These are phyloP conservation scores for Pichia cactophila DNA, from an alignment of 1,139 yeast genomes.

Conservation along the genomic window DNA sequence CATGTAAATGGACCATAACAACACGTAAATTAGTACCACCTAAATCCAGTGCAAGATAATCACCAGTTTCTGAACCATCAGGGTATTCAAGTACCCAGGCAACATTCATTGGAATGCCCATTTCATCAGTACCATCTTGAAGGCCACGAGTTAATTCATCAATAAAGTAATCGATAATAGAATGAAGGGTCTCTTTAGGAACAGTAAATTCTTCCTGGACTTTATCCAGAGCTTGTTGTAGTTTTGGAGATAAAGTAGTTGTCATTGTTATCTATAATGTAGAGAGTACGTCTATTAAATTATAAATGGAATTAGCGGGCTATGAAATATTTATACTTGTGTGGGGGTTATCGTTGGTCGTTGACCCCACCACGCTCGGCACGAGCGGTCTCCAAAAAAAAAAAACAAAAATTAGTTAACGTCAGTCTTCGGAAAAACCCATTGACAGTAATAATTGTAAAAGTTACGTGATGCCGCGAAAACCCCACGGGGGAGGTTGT, in stretches of 20 bases:
- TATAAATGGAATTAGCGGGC: too few relatives aligned
- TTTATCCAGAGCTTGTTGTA: slow-evolving; percentile 2
- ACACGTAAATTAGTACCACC: slow-evolving; percentile 97
- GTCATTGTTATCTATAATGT: not conserved
- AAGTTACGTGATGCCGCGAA: too few relatives aligned
- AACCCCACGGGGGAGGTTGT: not conserved
- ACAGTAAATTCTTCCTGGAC: slow-evolving; percentile 20
- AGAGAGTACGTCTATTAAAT: too few relatives aligned
- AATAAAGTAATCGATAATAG: slow-evolving; percentile 23
- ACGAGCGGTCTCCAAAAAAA: not conserved
- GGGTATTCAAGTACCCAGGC: slow-evolving; percentile 77
- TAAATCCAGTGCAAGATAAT: slow-evolving; percentile 87
- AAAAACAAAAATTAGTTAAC: too few relatives aligned
- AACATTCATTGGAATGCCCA: slow-evolving; percentile 27
- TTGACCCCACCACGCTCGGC: not conserved
- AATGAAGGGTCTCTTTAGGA: slow-evolving; percentile 19
- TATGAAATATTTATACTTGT: too few relatives aligned
- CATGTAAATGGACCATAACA: slow-evolving; percentile 76
- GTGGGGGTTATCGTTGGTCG: too few relatives aligned
- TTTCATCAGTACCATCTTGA: slow-evolving; percentile 26
- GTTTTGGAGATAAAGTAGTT: not conserved
- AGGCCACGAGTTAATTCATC: slow-evolving; percentile 25
- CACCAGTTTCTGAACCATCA: slow-evolving; percentile 85
- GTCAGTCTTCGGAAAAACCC: too few relatives aligned
- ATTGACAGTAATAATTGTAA: too few relatives aligned